Conservation (phyloP, 768 basidiomycete species). For the Tephrocybe sp. region DNA sequence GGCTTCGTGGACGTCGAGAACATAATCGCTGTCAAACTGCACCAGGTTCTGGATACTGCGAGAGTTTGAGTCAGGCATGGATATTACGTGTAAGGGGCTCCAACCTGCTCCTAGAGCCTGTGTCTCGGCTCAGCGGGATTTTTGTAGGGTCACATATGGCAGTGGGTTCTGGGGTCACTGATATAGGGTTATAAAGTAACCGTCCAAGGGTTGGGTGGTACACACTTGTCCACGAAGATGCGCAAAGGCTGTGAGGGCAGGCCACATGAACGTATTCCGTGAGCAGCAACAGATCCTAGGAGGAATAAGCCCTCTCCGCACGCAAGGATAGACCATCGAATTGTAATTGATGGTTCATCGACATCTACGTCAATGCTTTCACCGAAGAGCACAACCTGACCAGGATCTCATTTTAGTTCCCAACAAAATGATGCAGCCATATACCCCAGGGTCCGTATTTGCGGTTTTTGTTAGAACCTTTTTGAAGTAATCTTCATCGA, state of each 20-base stretch:
- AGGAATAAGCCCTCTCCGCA: constrained; percentile 49
- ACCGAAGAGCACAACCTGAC: constrained; percentile 53
- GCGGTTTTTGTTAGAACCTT: constrained; percentile 40
- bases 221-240: constrained; percentile 53
- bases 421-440: constrained; percentile 11
- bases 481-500: constrained; percentile 41
- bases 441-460: constrained; percentile 44
- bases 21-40: constrained; percentile 58
- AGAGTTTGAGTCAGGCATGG: background rate
- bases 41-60: constrained; percentile 52
- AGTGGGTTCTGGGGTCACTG: constrained; percentile 35
- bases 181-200: background rate
- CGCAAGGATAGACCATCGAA: constrained; percentile 56
- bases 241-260: constrained; percentile 41
- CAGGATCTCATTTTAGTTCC: constrained; percentile 3
- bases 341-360: constrained; percentile 54
- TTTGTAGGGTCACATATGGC: constrained; percentile 44
- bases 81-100: no score
- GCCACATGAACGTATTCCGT: constrained; percentile 46
- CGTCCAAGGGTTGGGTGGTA: background rate
- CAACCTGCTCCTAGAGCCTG: constrained; percentile 44
- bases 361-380: constrained; percentile 60
- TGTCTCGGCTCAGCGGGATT: constrained; percentile 42
- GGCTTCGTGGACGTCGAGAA: constrained; percentile 53
- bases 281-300: constrained; percentile 43